A percentile compares a stretch with the other conserved stretches of the same genome.
phyloP scores from a whole-genome alignment of 768 basidiomycete species.

The Amyloporia xantha region DNA sequence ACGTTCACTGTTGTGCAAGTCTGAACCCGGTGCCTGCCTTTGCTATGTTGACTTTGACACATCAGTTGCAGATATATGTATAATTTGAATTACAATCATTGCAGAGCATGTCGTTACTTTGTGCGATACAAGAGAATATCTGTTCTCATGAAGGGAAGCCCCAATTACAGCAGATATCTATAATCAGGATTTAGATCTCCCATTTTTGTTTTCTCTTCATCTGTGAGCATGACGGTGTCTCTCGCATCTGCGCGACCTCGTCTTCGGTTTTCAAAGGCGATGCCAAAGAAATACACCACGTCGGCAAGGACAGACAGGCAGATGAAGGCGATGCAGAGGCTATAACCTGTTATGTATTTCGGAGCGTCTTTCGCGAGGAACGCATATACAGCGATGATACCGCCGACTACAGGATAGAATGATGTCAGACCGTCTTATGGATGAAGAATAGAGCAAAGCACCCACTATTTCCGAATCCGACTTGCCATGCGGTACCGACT shows the following conservation, averaged over 20 bases:
- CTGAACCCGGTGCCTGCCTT: too few relatives aligned
- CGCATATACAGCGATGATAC: conserved; percentile 22
- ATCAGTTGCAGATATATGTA: too few relatives aligned
- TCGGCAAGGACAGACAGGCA: conserved; percentile 17
- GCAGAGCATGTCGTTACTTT: too few relatives aligned
- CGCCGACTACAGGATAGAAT: conserved; percentile 17
- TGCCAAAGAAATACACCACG: conserved; percentile 18
- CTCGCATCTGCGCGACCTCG: conserved; percentile 9
- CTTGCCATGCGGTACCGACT: conserved; percentile 22
- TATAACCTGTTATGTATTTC: conserved; percentile 21
- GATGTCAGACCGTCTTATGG: neutral
- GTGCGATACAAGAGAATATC: too few relatives aligned
- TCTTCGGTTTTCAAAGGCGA: conserved; percentile 17
- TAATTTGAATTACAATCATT: too few relatives aligned
- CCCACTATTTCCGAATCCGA: conserved; percentile 25
- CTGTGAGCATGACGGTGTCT: conserved; percentile 1
- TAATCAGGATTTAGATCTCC: conserved; percentile 22
- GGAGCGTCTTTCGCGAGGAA: conserved; percentile 25
- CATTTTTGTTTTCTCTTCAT: conserved; percentile 16
- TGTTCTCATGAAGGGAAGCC: too few relatives aligned
- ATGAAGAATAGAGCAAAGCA: neutral
- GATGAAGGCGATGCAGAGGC: conserved; percentile 22
- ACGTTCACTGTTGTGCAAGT: too few relatives aligned
- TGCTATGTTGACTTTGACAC: too few relatives aligned
- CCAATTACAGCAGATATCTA: conserved; percentile 17